Base-by-base conservation (phyloP, 805 yeast species). In the Tetrapisispora fleetii region DNA sequence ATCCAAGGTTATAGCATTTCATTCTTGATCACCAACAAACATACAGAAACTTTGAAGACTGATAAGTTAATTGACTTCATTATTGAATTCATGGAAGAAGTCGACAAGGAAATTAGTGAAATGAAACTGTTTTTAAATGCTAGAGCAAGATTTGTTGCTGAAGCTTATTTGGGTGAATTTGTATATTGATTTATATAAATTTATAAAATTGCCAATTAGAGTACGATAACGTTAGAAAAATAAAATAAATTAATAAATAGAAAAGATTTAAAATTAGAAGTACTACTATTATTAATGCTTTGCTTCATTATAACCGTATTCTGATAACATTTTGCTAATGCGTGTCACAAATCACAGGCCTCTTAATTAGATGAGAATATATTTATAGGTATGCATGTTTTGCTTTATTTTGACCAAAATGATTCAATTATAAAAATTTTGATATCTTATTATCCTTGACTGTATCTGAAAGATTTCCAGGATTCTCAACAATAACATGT, bases 61-160 rank as follows among this genome's bases (percentile, higher is more conserved):
- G 90, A 84, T 59, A 93, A 93, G 69, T 77, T 93, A 58, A 95
- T 93, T 40, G 99, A 93, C 67, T 93, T 93, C 67, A 90, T 93
- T 57, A 88, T 93, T 57, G 98, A 93, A 71, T 93, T 93, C 67
- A 90, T 93, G 98, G 98, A 93, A 68, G 99, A 90, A 62, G 99
- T 93, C 18, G 99, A 93, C 68, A 91, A 89, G 72, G 99, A 93
- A 68, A 93, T 93, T 62, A 87, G 96, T 68, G 99, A 93, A 67
- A 93, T 93, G 95, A 93, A 93, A 70, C 76, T 93, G 67, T 93
- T 91, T 67, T 78, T 93, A 65, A 93, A 93, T 63, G 96, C 99
- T 14, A 80, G 99, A 64, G 99, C 99, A 14, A 84, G 99, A 73
- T 91, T 88, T 52, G 95, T 89, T 44, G 99, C 99, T 27, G 99